Evolutionary conservation across 169 alveolate species (phyloP).

Genomic region (Eimeria tenella): DNA sequence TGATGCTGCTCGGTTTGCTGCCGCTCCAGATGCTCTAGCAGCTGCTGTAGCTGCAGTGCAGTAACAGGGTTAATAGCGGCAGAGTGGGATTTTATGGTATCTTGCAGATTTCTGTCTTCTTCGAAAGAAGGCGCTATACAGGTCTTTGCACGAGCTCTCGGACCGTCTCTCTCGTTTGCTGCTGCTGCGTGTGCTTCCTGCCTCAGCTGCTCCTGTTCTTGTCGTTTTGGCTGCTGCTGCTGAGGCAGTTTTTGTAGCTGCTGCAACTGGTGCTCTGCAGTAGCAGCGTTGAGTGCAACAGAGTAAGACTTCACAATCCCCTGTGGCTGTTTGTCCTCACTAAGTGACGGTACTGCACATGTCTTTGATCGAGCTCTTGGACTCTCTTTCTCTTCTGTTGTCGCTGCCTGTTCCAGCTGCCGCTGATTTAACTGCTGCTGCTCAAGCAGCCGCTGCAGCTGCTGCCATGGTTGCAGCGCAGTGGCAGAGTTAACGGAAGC

Average conservation of each 20-base stretch:
- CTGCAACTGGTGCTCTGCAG: conserved; percentile 20
- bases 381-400: too few species aligned
- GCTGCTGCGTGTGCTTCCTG: conserved; percentile 12
- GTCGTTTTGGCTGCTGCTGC: neutral
- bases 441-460: too few species aligned
- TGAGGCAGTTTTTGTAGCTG: neutral
- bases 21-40: neutral
- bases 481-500: too few species aligned
- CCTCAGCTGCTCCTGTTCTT: neutral
- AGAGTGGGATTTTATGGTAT: neutral
- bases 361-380: neutral
- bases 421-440: too few species aligned
- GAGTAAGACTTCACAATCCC: neutral
- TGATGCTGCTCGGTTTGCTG: neutral
- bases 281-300: neutral
- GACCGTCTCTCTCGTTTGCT: too few species aligned
- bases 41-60: conserved; percentile 25
- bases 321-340: neutral
- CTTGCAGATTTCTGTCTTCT: neutral
- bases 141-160: neutral
- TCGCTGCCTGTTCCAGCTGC: too few species aligned
- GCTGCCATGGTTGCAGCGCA: too few species aligned
- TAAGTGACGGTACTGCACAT: neutral
- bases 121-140: neutral
- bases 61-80: neutral